These are phyloP conservation scores for Penicillium roqueforti DNA, from an alignment of 495 filamentous ascomycete species.

Conservation along the genomic window DNA sequence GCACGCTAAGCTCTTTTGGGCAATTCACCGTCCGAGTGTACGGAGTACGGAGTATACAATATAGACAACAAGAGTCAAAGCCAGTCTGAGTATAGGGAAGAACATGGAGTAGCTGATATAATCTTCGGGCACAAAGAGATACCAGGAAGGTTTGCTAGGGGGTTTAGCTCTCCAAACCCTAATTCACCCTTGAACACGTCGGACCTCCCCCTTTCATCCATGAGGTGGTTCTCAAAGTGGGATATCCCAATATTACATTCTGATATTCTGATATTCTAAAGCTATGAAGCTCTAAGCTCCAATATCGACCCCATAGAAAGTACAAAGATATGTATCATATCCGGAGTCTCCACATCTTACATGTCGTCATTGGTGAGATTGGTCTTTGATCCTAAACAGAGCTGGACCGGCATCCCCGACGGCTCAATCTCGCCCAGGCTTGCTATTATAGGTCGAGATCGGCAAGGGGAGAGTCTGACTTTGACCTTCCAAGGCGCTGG, in stretches of 20 bases:
- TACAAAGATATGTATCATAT: neutral
- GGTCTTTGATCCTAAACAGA: neutral
- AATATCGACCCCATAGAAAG: too few relatives aligned
- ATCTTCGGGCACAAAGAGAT: neutral
- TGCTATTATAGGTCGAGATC: conserved; percentile 16
- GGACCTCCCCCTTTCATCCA: neutral
- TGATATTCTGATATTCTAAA: neutral
- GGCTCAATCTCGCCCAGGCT: conserved; percentile 12
- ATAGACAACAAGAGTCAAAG: neutral
- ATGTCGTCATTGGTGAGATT: conserved; percentile 8
- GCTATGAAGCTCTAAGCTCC: neutral
- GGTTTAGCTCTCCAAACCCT: neutral
- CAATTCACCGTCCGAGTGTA: too few relatives aligned
- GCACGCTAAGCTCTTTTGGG: too few relatives aligned
- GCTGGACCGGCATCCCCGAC: conserved; percentile 13
- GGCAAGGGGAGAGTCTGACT: conserved; percentile 1
- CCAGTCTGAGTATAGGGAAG: neutral
- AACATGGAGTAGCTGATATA: neutral
- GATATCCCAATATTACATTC: neutral
- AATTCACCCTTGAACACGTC: neutral
- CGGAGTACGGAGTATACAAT: neutral
- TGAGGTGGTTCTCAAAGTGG: neutral
- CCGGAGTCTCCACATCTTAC: neutral
- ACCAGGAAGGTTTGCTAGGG: neutral
- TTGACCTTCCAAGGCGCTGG: too few relatives aligned